phyloP scores from a whole-genome alignment of 2,329 filamentous ascomycete species.

The Colletotrichum falcatum region DNA sequence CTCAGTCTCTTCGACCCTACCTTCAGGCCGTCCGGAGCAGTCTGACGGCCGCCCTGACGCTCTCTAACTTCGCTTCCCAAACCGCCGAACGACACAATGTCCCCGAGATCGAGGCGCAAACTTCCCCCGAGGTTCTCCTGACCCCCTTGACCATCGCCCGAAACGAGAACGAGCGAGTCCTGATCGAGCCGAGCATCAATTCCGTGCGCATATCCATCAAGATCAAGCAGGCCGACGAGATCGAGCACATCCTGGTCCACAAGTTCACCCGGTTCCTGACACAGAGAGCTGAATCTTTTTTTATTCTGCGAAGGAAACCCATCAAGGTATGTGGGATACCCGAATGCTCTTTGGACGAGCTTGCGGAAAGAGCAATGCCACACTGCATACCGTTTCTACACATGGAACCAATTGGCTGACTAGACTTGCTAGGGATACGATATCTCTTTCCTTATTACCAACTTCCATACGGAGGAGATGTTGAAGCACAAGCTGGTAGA shows the following conservation, averaged over 20 bases:
- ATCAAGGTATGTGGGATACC: constrained; percentile 75
- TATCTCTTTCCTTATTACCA: constrained; percentile 98
- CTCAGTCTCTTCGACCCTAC: constrained; percentile 96
- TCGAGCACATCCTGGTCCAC: constrained; percentile 96
- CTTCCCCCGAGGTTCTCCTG: constrained; percentile 92
- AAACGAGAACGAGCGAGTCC: constrained; percentile 96
- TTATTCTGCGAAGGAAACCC: constrained; percentile 93
- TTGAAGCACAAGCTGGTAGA: constrained; percentile 99
- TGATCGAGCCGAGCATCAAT: constrained; percentile 97
- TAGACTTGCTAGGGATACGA: constrained; percentile 81
- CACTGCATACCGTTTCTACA: constrained; percentile 1
- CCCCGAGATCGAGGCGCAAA: constrained; percentile 93
- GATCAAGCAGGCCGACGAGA: constrained; percentile 99
- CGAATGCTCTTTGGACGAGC: neutral
- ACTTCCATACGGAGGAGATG: constrained; percentile 99
- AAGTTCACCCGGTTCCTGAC: constrained; percentile 98
- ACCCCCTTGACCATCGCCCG: constrained; percentile 91
- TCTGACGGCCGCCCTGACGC: constrained; percentile 90
- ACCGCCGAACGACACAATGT: constrained; percentile 97
- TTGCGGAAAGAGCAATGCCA: constrained; percentile 6
- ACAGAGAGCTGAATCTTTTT: constrained; percentile 96
- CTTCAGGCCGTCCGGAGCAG: constrained; percentile 96
- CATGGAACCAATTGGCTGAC: constrained; percentile 42
- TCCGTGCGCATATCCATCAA: constrained; percentile 97
- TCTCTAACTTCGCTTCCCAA: constrained; percentile 98